phyloP scores from a whole-genome alignment of 768 basidiomycete species.

The Agaricus blazei region DNA sequence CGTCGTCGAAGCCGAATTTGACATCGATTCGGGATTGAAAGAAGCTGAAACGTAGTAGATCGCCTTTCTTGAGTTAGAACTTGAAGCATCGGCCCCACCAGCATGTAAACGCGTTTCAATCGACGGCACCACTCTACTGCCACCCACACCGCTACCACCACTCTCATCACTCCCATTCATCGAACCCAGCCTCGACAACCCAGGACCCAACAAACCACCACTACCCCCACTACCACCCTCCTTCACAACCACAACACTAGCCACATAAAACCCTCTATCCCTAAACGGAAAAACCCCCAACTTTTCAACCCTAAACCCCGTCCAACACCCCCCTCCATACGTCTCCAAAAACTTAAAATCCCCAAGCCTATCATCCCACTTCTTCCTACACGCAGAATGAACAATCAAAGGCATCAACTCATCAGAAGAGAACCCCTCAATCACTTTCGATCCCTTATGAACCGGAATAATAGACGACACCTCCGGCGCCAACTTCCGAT shows the following conservation, averaged over 20 bases:
- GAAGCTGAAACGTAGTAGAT: conserved; percentile 85
- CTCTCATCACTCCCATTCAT: conserved; percentile 29
- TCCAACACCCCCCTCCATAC: conserved; percentile 71
- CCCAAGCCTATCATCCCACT: conserved; percentile 87
- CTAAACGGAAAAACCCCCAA: conserved; percentile 81
- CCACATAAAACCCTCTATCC: conserved; percentile 80
- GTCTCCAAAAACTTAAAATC: conserved; percentile 65
- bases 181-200: conserved; percentile 35
- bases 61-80: conserved; percentile 44
- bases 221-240: conserved; percentile 24
- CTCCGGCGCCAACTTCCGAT: conserved; percentile 69
- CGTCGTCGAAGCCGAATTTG: conserved; percentile 18
- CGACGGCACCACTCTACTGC: conserved; percentile 10
- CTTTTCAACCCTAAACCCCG: conserved; percentile 67
- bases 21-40: conserved; percentile 59
- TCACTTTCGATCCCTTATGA: conserved; percentile 84
- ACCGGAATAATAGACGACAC: conserved; percentile 81
- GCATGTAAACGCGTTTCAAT: neutral
- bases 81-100: conserved; percentile 15
- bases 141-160: too few species aligned
- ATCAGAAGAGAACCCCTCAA: conserved; percentile 91
- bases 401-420: conserved; percentile 75
- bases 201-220: conserved; percentile 25
- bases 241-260: conserved; percentile 55
- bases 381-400: conserved; percentile 65